Conservation (phyloP, 139 green algal genomes). For the Choricystis sp. region DNA sequence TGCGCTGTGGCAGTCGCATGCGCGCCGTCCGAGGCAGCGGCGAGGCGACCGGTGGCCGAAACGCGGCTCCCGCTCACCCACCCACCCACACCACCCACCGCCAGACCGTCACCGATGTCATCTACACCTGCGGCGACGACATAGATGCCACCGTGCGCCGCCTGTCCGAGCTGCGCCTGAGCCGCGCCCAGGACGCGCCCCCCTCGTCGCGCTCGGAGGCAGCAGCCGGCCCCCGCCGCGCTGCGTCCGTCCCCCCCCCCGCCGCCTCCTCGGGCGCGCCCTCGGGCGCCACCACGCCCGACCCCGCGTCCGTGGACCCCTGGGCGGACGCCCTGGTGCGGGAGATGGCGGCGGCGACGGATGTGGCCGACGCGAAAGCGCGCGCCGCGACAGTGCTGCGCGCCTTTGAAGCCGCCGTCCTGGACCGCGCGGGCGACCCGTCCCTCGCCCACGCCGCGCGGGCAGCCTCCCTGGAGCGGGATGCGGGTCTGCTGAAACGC, state of each 20-base stretch:
- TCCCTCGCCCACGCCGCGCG: slow-evolving; percentile 3
- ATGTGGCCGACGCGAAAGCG: slow-evolving; percentile 40
- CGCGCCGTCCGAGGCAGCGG: background rate
- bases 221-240: background rate
- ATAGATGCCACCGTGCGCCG: slow-evolving; percentile 62
- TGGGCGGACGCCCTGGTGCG: slow-evolving; percentile 59
- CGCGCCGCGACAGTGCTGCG: slow-evolving; percentile 40
- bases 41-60: background rate
- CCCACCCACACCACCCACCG: background rate
- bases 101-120: slow-evolving; percentile 43
- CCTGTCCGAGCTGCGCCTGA: slow-evolving; percentile 43
- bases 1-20: background rate
- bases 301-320: slow-evolving; percentile 25
- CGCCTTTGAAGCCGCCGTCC: slow-evolving; percentile 49
- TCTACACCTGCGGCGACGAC: slow-evolving; percentile 51
- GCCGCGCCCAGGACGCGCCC: background rate
- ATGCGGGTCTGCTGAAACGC: slow-evolving; percentile 63
- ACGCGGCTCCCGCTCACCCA: background rate
- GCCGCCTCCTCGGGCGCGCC: background rate
- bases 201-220: background rate
- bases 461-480: slow-evolving; percentile 24
- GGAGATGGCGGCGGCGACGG: slow-evolving; percentile 47
- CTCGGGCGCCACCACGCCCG: background rate
- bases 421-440: slow-evolving; percentile 5
- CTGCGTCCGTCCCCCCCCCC: background rate